Base-by-base conservation (phyloP, 805 yeast species). In the Torulaspora quercuum region DNA sequence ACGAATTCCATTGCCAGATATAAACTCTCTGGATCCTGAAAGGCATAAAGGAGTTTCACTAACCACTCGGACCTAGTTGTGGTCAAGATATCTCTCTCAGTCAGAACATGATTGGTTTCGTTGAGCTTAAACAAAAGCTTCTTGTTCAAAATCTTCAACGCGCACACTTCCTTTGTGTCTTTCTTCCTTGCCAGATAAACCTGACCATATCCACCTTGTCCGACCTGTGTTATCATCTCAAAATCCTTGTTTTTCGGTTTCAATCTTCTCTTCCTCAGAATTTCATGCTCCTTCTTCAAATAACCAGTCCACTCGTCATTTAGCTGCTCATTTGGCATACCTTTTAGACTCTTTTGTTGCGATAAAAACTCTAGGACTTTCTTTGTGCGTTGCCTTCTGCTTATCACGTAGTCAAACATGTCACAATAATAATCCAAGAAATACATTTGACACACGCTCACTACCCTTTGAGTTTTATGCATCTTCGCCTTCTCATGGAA, bases 201-300 rank as follows among this genome's bases (percentile, higher is more conserved):
- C 64, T 92, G 97, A 15, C 99, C 99, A 57, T 92, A 92, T 3
- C 99, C 99, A 56, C 99, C 99, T 68, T 92, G 98, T 9, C 99
- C 99, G 20, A 92, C 97, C 67, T 92, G 98, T 1, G 99, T 92
- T 48, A 92, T 82, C 70, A 90, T 85, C 58, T 88, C 94, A 59
- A 92, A 92, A 62, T 92, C 98, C 50, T 89, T 89, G 57, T 89
- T 92, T 59, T 82, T 85, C 22, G 97, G 95, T 62, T 87, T 86
- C 41, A 87, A 71, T 57, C 99, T 76, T 56, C 97, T 76, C 59
- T 87, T 87, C 49, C 99, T 76, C 52, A 92, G 68, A 33, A 78
- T 73, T 6, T 86, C 86, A 29, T 94, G 72, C 63, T 92, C 99
- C 38, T 90, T 75, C 8, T 90, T 86, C 11, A 78, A 67, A 57